phyloP scores from a whole-genome alignment of 108 stramenopile species.

The Skeletonema menzelii region DNA sequence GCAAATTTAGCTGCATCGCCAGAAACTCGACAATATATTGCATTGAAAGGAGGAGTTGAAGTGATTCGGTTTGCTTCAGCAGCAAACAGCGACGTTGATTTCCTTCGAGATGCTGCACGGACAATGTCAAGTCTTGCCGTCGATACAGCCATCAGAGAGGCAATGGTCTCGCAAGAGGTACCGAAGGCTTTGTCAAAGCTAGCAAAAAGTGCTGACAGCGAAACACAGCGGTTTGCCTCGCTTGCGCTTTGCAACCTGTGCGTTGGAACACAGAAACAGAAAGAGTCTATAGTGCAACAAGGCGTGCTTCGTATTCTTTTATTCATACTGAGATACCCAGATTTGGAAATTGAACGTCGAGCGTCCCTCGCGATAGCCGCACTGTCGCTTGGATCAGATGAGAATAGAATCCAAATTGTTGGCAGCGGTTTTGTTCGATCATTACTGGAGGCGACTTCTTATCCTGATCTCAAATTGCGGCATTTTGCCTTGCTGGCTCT shows the following conservation, averaged over 20 bases:
- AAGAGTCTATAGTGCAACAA: slow-evolving; percentile 50
- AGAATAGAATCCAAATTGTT: slow-evolving; percentile 58
- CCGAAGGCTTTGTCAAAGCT: slow-evolving; percentile 69
- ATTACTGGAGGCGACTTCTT: slow-evolving; percentile 67
- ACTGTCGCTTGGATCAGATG: slow-evolving; percentile 68
- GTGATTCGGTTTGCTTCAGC: slow-evolving; percentile 70
- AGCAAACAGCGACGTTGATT: slow-evolving; percentile 65
- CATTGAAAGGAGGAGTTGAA: slow-evolving; percentile 83
- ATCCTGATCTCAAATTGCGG: slow-evolving; percentile 73
- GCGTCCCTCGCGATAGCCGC: slow-evolving; percentile 77
- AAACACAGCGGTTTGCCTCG: slow-evolving; percentile 78
- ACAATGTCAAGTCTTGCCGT: slow-evolving; percentile 66
- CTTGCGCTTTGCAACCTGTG: slow-evolving; percentile 78
- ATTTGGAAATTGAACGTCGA: slow-evolving; percentile 83
- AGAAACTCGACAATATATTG: slow-evolving; percentile 72
- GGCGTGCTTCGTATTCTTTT: slow-evolving; percentile 72
- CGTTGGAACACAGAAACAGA: slow-evolving; percentile 28
- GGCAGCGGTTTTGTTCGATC: slow-evolving; percentile 69
- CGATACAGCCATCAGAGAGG: slow-evolving; percentile 51
- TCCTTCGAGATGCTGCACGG: slow-evolving; percentile 78
- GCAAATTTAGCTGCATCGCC: slow-evolving; percentile 76
- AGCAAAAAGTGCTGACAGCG: slow-evolving; percentile 75
- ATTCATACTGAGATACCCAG: slow-evolving; percentile 76
- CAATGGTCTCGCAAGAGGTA: slow-evolving; percentile 53
- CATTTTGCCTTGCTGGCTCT: slow-evolving; percentile 67